These are phyloP conservation scores for Spinellus fusiger DNA, from an alignment of 192 early-diverging fungal species.

Conservation along the genomic window DNA sequence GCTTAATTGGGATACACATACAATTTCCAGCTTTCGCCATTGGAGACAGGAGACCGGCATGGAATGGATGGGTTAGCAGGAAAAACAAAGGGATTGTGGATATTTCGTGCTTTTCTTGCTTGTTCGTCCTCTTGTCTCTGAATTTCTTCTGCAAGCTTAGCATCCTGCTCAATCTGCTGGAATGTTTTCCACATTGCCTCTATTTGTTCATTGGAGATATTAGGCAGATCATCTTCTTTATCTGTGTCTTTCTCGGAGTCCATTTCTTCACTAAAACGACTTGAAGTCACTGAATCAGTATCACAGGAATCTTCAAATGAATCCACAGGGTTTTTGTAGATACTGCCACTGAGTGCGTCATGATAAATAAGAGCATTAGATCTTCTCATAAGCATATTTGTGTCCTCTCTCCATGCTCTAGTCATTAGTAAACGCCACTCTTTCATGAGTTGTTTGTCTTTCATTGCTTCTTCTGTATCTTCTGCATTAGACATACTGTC, in stretches of 20 bases:
- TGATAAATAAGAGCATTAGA: neutral
- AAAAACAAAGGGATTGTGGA: neutral
- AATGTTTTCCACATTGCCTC: neutral
- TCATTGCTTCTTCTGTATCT: constrained; percentile 19
- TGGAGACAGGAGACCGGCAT: no score
- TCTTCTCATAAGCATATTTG: neutral
- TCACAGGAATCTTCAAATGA: neutral
- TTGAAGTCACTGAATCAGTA: neutral
- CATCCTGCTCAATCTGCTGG: neutral
- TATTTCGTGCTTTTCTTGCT: neutral
- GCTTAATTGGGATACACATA: neutral
- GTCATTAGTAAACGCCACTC: constrained; percentile 27
- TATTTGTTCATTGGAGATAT: neutral
- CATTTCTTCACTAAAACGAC: neutral
- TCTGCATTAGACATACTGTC: constrained; percentile 15
- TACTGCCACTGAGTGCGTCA: neutral
- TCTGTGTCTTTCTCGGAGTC: neutral
- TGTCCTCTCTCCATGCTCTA: constrained; percentile 18
- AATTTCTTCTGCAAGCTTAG: neutral
- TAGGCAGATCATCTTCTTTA: neutral
- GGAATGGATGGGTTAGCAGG: neutral
- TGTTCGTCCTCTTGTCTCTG: neutral
- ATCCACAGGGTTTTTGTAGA: neutral
- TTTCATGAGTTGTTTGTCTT: constrained; percentile 22
- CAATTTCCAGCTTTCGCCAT: neutral